Evolutionary conservation across 2,329 filamentous ascomycete species (phyloP).

Genomic region (Rhynchosporium graminicola): DNA sequence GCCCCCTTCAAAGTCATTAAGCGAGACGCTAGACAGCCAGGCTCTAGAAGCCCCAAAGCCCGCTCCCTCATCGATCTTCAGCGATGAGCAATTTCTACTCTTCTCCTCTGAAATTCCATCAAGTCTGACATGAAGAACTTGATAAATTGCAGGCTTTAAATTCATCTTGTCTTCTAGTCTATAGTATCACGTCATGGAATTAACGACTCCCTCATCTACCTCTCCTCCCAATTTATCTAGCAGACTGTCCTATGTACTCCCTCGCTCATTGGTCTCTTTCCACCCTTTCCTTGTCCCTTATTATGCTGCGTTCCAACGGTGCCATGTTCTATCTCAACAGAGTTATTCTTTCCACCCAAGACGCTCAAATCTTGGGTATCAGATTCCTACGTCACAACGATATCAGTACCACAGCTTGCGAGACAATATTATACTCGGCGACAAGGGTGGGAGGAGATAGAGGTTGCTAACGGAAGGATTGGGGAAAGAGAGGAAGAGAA

Average conservation of each 20-base stretch:
- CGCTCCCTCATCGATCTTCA: not conserved
- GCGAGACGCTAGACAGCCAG: not conserved
- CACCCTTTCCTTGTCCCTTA: conserved; percentile 39
- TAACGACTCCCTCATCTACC: too few species aligned
- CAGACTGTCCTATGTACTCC: conserved; percentile 48
- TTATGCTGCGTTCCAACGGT: conserved; percentile 23
- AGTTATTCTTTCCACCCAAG: conserved; percentile 40
- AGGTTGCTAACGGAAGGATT: not conserved
- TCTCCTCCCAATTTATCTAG: too few species aligned
- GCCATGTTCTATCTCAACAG: conserved; percentile 44
- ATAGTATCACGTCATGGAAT: too few species aligned
- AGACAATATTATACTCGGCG: not conserved
- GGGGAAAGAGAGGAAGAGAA: conserved; percentile 37
- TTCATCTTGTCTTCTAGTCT: too few species aligned
- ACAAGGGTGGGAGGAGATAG: not conserved
- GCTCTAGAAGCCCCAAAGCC: conserved; percentile 11
- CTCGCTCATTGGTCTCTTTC: conserved; percentile 47
- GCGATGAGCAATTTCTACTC: not conserved
- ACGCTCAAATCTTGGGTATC: conserved; percentile 48
- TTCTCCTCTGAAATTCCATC: too few species aligned
- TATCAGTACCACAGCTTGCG: not conserved
- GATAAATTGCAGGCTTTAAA: too few species aligned
- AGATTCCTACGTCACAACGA: conserved; percentile 21
- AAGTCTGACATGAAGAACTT: too few species aligned
- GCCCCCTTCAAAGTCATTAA: not conserved